Evolutionary conservation across 2,329 filamentous ascomycete species (phyloP).

Genomic region (Pseudogymnoascus sp.): DNA sequence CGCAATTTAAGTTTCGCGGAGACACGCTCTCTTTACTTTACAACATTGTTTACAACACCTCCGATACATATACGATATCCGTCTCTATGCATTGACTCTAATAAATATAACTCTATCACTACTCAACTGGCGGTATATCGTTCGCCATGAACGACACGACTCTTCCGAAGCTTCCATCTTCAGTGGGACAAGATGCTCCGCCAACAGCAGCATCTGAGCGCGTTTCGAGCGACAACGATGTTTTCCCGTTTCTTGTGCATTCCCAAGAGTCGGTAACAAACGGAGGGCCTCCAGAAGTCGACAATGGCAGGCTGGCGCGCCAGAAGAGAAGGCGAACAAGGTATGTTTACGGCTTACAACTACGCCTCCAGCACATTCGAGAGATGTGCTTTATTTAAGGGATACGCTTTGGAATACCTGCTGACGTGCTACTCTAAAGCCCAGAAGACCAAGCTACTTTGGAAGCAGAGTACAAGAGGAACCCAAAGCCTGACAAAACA

Average conservation of each 20-base stretch:
- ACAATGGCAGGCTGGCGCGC: constrained; percentile 30
- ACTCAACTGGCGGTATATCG: neutral
- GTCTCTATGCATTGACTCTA: constrained; percentile 8
- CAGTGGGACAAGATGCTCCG: constrained; percentile 15
- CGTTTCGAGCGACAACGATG: constrained; percentile 19
- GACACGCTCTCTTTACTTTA: neutral
- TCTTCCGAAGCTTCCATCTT: constrained; percentile 24
- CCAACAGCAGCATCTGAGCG: constrained; percentile 16
- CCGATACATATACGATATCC: constrained; percentile 2
- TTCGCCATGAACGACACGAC: constrained; percentile 28
- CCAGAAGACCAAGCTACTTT: constrained; percentile 83
- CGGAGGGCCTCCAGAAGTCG: constrained; percentile 19
- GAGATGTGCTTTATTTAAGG: neutral
- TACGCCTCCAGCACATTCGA: neutral
- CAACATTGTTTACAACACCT: constrained; percentile 4
- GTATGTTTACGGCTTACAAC: constrained; percentile 36
- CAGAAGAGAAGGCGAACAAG: constrained; percentile 54
- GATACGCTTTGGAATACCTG: neutral
- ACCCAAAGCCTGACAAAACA: constrained; percentile 86
- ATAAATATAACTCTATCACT: constrained; percentile 2
- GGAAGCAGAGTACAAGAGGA: constrained; percentile 74
- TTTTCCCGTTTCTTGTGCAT: constrained; percentile 18
- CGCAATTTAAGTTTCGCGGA: neutral
- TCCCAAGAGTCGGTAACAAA: constrained; percentile 17
- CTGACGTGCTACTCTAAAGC: constrained; percentile 37